phyloP scores from a whole-genome alignment of 2,329 filamentous ascomycete species.

The Macroventuria anomochaeta region DNA sequence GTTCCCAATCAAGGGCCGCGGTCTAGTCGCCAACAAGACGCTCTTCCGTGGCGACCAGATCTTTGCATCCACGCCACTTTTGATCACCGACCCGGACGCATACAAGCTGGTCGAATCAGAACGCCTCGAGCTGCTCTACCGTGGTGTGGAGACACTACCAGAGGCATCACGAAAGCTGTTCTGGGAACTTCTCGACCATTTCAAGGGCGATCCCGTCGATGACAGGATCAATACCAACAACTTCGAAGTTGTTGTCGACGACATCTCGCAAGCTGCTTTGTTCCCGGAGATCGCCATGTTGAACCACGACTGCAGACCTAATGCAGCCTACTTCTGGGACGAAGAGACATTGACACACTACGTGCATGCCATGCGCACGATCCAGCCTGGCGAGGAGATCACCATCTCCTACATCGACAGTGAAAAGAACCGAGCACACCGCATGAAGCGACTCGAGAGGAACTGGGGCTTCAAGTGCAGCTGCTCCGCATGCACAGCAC shows the following conservation, averaged over 20 bases:
- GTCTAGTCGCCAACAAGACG: conserved; percentile 44
- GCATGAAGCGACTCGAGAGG: conserved; percentile 40
- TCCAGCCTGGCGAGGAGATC: conserved; percentile 51
- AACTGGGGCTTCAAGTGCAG: conserved; percentile 52
- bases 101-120: conserved; percentile 34
- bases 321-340: conserved; percentile 53
- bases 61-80: conserved; percentile 42
- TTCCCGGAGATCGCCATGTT: conserved; percentile 47
- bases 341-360: conserved; percentile 48
- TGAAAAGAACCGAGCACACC: conserved; percentile 36
- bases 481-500: conserved; percentile 48
- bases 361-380: conserved; percentile 50
- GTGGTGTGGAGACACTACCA: conserved; percentile 37
- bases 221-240: conserved; percentile 47
- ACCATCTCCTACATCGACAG: conserved; percentile 54
- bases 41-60: conserved; percentile 44
- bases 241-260: conserved; percentile 40
- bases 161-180: conserved; percentile 26
- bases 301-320: conserved; percentile 48
- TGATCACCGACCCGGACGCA: conserved; percentile 37
- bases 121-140: conserved; percentile 36
- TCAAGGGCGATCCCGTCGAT: conserved; percentile 40
- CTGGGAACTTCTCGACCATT: conserved; percentile 42
- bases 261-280: conserved; percentile 32
- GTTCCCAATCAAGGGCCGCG: conserved; percentile 43